Evolutionary conservation across 345 rosid genomes (phyloP).

Genomic region (Aquilaria sinensis): DNA sequence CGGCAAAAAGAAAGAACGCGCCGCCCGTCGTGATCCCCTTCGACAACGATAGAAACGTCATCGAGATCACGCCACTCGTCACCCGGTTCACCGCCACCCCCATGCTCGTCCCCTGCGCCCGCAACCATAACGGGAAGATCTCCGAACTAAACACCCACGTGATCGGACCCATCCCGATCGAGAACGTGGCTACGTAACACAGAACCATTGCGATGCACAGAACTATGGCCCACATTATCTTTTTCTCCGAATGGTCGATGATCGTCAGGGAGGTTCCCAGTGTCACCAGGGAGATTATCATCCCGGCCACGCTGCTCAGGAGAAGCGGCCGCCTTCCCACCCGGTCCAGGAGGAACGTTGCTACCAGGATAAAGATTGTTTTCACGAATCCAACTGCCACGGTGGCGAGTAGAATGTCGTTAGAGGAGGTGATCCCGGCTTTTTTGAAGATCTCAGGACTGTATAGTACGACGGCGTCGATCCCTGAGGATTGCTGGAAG

Average conservation of each 20-base stretch:
- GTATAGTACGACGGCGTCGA: slow-evolving; percentile 88
- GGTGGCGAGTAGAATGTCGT: slow-evolving; percentile 55
- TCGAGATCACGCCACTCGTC: slow-evolving; percentile 72
- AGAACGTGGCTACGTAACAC: slow-evolving; percentile 65
- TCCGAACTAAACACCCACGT: slow-evolving; percentile 93
- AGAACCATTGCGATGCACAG: slow-evolving; percentile 48
- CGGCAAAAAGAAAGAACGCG: slow-evolving; percentile 62
- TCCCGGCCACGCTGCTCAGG: slow-evolving; percentile 63
- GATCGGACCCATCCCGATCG: slow-evolving; percentile 91
- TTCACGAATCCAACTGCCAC: slow-evolving; percentile 80
- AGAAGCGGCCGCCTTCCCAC: slow-evolving; percentile 87
- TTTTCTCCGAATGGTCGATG: slow-evolving; percentile 36
- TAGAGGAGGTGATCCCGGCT: slow-evolving; percentile 53
- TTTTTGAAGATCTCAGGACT: slow-evolving; percentile 68
- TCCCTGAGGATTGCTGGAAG: slow-evolving; percentile 87
- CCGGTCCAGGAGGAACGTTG: slow-evolving; percentile 71
- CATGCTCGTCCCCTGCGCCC: slow-evolving; percentile 77
- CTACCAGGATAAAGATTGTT: slow-evolving; percentile 58
- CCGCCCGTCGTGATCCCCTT: slow-evolving; percentile 70
- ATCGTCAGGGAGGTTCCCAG: slow-evolving; percentile 54
- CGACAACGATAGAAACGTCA: slow-evolving; percentile 46
- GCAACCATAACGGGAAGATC: slow-evolving; percentile 76
- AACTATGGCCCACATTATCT: slow-evolving; percentile 60
- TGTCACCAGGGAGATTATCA: slow-evolving; percentile 42
- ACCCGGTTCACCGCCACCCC: slow-evolving; percentile 64